Conservation (phyloP, 2,329 filamentous ascomycete species). For the Graphilbum fragrans region DNA sequence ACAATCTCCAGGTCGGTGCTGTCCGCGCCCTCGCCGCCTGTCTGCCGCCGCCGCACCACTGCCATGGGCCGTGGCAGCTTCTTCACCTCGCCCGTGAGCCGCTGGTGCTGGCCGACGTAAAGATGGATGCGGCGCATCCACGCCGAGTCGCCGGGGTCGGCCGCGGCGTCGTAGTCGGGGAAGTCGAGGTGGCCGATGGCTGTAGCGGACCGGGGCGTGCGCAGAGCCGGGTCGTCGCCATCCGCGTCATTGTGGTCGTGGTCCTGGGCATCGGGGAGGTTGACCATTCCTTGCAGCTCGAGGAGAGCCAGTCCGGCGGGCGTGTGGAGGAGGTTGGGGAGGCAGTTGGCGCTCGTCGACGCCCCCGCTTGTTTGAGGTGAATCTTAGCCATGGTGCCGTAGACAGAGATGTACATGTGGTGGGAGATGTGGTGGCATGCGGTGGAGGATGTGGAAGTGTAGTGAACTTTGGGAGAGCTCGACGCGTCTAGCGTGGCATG, state of each 20-base stretch:
- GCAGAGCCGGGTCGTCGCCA: slow-evolving; percentile 1
- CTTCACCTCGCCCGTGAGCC: slow-evolving; percentile 81
- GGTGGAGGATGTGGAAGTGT: no score
- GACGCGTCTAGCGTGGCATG: no score
- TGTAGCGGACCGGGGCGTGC: not conserved
- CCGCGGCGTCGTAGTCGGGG: slow-evolving; percentile 44
- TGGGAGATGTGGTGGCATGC: no score
- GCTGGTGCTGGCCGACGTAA: slow-evolving; percentile 80
- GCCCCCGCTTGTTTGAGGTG: slow-evolving; percentile 19
- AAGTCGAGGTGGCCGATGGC: slow-evolving; percentile 30
- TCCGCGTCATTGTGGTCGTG: slow-evolving; percentile 13
- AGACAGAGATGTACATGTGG: no score
- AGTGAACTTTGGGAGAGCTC: no score
- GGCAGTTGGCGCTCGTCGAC: slow-evolving; percentile 31
- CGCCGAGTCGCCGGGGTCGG: slow-evolving; percentile 31
- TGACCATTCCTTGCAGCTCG: slow-evolving; percentile 86
- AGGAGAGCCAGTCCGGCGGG: slow-evolving; percentile 81
- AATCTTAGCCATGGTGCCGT: slow-evolving; percentile 20
- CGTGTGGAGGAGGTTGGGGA: slow-evolving; percentile 77
- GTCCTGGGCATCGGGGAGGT: slow-evolving; percentile 26
- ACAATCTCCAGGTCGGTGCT: slow-evolving; percentile 54
- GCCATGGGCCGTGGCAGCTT: slow-evolving; percentile 70
- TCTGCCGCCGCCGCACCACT: slow-evolving; percentile 48
- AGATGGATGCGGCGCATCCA: slow-evolving; percentile 91
- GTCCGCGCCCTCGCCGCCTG: slow-evolving; percentile 14